Evolutionary conservation across 352 stramenopile genomes (phyloP), one percentile per base, ranked within the genome.

Genomic region (Globisporangium viniferum): DNA sequence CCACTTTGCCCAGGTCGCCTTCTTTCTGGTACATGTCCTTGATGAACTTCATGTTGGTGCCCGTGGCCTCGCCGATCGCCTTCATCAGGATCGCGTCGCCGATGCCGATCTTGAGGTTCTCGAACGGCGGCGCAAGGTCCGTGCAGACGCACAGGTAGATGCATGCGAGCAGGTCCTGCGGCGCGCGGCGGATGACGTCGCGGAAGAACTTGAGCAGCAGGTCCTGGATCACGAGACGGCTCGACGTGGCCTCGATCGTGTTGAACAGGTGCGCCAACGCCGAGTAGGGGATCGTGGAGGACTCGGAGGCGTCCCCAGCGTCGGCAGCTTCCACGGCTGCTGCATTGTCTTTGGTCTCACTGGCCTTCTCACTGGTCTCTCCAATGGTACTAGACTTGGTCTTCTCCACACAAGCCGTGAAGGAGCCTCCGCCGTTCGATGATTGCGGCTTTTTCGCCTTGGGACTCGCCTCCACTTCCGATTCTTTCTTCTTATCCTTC

Each of bases 51-150:
- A 88, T 76, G 60, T 90, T 94, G 22, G 88, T 96, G 8, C 96
- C 97, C 1, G 89, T 98, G 0, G 95, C 96, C 72, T 98, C 88
- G 12, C 86, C 91, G 62, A 99, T 98, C 3, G 97, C 94, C 78
- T 99, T 99, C 74, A 98, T 98, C 20, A 99, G 75, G 64, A 99
- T 97, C 5, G 94, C 89, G 71, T 99, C 97, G 33, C 98, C 98
- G 59, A 99, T 98, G 20, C 98, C 98, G 31, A 99, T 94, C 79
- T 99, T 98, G 8, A 99, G 79, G 75, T 98, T 98, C 70, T 99
- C 92, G 66, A 98, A 99, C 31, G 95, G 89, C 2, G 97, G 97
- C 22, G 97, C 97, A 3, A 99, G 86, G 65, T 97, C 83, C 20
- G 93, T 96, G 73, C 84, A 95, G 14, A 94, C 85, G 59, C 91